Percentiles rank a stretch among this genome's conserved stretches.
phyloP scores from a whole-genome alignment of 1,284 basidiomycete genomes.

The Sporisorium exsertum region DNA sequence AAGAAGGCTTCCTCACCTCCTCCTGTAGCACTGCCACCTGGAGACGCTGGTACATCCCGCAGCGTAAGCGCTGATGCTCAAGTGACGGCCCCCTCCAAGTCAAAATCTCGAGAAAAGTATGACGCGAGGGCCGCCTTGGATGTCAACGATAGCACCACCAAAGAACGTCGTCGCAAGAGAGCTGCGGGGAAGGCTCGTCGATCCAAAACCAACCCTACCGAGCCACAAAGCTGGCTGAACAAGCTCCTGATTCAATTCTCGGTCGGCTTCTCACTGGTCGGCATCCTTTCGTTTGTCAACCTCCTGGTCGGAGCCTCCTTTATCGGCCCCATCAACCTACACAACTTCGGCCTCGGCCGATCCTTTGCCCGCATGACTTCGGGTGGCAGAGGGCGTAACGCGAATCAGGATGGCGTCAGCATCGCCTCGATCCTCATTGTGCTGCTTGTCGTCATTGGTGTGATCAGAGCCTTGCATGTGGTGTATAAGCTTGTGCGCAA shows the following conservation, averaged over 20 bases:
- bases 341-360: constrained; percentile 54
- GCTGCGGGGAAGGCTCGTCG: constrained; percentile 7
- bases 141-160: constrained; percentile 4
- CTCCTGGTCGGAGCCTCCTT: constrained; percentile 47
- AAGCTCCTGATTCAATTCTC: constrained; percentile 47
- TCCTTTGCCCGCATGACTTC: constrained; percentile 53
- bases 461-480: constrained; percentile 42
- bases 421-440: constrained; percentile 50
- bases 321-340: constrained; percentile 51
- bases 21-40: not conserved
- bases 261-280: constrained; percentile 55
- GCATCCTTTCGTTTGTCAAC: constrained; percentile 54
- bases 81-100: not conserved
- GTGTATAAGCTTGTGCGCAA: constrained; percentile 45
- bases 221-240: constrained; percentile 28
- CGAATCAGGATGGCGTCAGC: constrained; percentile 42
- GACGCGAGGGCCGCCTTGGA: constrained; percentile 35
- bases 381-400: constrained; percentile 25
- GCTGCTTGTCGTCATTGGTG: constrained; percentile 51
- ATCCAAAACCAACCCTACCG: not conserved
- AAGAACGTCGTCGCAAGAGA: constrained; percentile 12
- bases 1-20: constrained; percentile 3
- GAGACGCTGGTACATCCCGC: not conserved
- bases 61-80: too few species aligned
- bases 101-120: constrained; percentile 19